A percentile compares a stretch with the other conserved stretches of the same genome.
phyloP scores from a whole-genome alignment of 2,329 filamentous ascomycete genomes.

The Xylaria hypoxylon region DNA sequence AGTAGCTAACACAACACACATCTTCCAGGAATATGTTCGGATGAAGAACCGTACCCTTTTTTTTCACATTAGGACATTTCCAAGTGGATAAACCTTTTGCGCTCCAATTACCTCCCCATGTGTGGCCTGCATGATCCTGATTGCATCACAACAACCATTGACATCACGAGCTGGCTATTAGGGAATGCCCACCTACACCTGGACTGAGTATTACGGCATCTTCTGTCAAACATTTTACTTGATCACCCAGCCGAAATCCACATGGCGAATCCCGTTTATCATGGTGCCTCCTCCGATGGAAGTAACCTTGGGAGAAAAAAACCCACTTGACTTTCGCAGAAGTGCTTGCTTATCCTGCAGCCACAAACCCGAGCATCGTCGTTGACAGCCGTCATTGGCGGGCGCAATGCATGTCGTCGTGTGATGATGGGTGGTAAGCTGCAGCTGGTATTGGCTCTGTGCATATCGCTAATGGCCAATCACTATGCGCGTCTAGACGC shows the following conservation, averaged over 20 bases:
- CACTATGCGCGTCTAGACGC: slow-evolving; percentile 55
- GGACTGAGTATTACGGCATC: slow-evolving; percentile 17
- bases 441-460: slow-evolving; percentile 48
- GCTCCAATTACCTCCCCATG: slow-evolving; percentile 22
- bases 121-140: slow-evolving; percentile 32
- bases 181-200: slow-evolving; percentile 15
- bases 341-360: slow-evolving; percentile 41
- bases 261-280: slow-evolving; percentile 29
- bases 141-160: slow-evolving; percentile 20
- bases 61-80: slow-evolving; percentile 29
- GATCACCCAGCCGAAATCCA: slow-evolving; percentile 18
- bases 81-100: slow-evolving; percentile 38
- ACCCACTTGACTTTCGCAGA: slow-evolving; percentile 28
- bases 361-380: slow-evolving; percentile 39
- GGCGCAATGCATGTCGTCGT: slow-evolving; percentile 44
- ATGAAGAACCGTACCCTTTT: slow-evolving; percentile 32
- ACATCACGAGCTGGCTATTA: slow-evolving; percentile 36
- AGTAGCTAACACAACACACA: slow-evolving; percentile 24
- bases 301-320: slow-evolving; percentile 5
- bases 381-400: slow-evolving; percentile 44
- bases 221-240: slow-evolving; percentile 33
- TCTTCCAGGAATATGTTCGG: slow-evolving; percentile 5
- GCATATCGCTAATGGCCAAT: slow-evolving; percentile 51
- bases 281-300: slow-evolving; percentile 2
- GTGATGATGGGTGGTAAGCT: slow-evolving; percentile 52